Percentiles rank a stretch among this genome's conserved stretches.
Evolutionary conservation across 352 stramenopile genomes (phyloP).

Genomic region (Phytophthora cryptogea): DNA sequence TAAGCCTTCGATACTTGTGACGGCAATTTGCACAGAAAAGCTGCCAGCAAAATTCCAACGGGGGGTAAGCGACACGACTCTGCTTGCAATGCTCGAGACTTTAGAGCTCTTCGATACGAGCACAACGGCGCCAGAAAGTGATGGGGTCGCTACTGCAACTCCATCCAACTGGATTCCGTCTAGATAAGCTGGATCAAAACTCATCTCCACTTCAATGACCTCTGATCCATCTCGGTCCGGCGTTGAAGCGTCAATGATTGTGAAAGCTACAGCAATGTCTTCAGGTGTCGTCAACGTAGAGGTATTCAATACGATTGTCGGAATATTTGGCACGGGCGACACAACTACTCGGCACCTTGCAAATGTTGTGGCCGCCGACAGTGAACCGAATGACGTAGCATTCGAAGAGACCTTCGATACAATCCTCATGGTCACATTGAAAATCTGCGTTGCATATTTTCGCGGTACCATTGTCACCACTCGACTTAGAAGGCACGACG

Average conservation of each 20-base stretch:
- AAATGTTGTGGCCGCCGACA: slow-evolving; percentile 30
- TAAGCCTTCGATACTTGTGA: slow-evolving; percentile 35
- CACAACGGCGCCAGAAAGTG: slow-evolving; percentile 17
- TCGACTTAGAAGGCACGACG: slow-evolving; percentile 22
- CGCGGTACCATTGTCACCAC: slow-evolving; percentile 38
- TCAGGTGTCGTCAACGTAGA: slow-evolving; percentile 34
- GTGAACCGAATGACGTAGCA: slow-evolving; percentile 21
- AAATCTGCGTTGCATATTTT: slow-evolving; percentile 43
- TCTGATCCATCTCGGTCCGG: slow-evolving; percentile 56
- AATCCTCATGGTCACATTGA: slow-evolving; percentile 41
- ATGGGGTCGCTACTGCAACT: slow-evolving; percentile 12
- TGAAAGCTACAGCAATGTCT: slow-evolving; percentile 38
- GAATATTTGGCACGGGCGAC: slow-evolving; percentile 42
- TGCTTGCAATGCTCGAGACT: slow-evolving; percentile 19
- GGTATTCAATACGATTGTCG: slow-evolving; percentile 35
- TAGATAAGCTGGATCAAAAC: slow-evolving; percentile 40
- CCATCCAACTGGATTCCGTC: slow-evolving; percentile 38
- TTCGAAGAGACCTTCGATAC: slow-evolving; percentile 25
- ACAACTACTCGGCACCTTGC: slow-evolving; percentile 43
- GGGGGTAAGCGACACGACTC: slow-evolving; percentile 36
- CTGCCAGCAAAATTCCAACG: slow-evolving; percentile 42
- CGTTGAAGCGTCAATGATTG: slow-evolving; percentile 42
- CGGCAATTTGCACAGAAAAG: slow-evolving; percentile 34
- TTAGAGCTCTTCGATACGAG: slow-evolving; percentile 23
- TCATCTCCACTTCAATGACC: slow-evolving; percentile 44